A percentile compares a stretch with the other conserved stretches of the same genome.
Evolutionary conservation across 768 basidiomycete species (phyloP).

Genomic region (Collybia nuda): DNA sequence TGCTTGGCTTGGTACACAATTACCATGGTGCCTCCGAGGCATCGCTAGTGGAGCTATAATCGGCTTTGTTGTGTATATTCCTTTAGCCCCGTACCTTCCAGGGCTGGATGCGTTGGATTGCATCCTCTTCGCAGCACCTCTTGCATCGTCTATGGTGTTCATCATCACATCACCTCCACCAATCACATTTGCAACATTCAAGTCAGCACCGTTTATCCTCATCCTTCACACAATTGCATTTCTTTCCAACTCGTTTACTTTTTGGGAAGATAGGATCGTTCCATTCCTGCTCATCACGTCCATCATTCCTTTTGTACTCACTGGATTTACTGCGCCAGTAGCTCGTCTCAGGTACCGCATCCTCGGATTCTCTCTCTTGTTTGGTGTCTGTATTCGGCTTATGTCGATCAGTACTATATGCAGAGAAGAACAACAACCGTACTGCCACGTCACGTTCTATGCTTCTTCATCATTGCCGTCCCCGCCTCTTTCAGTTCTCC

Average conservation of each 20-base stretch:
- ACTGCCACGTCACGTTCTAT: slow-evolving; percentile 90
- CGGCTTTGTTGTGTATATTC: slow-evolving; percentile 30
- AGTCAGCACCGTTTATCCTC: slow-evolving; percentile 45
- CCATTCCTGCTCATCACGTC: slow-evolving; percentile 73
- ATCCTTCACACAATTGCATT: slow-evolving; percentile 74
- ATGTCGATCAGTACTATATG: slow-evolving; percentile 85
- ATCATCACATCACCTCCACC: slow-evolving; percentile 40
- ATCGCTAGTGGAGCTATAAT: slow-evolving; percentile 36
- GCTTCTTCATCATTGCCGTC: slow-evolving; percentile 66
- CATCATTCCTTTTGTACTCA: slow-evolving; percentile 57
- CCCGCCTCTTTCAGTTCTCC: slow-evolving; percentile 59
- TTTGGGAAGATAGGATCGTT: slow-evolving; percentile 91
- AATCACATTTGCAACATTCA: slow-evolving; percentile 25
- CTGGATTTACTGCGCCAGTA: slow-evolving; percentile 68
- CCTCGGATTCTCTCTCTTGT: slow-evolving; percentile 65
- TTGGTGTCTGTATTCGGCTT: slow-evolving; percentile 68
- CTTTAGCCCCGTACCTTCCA: slow-evolving; percentile 31
- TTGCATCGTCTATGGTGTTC: slow-evolving; percentile 46
- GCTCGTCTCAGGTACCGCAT: slow-evolving; percentile 72
- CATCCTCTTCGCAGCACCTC: slow-evolving; percentile 45
- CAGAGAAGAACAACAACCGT: slow-evolving; percentile 91
- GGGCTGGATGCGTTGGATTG: slow-evolving; percentile 53
- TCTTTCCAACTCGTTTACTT: slow-evolving; percentile 93
- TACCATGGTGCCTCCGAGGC: slow-evolving; percentile 31
- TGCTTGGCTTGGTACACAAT: slow-evolving; percentile 33